These are phyloP conservation scores for Leccinum fallax DNA, from an alignment of 1,284 basidiomycete species.

Conservation along the genomic window DNA sequence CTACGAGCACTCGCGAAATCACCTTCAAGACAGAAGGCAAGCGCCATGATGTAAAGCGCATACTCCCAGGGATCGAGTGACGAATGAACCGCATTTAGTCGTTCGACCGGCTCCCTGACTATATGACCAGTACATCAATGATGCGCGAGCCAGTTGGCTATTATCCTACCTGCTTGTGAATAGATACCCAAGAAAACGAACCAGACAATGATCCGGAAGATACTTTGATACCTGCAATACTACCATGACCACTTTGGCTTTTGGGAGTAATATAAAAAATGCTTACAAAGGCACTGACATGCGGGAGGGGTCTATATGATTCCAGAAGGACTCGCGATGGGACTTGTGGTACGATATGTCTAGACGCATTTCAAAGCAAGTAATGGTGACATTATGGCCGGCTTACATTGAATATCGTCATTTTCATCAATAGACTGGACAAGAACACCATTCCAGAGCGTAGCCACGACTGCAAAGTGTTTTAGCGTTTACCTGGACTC, in stretches of 20 bases:
- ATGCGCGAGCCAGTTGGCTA: not conserved
- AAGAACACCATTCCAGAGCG: slow-evolving; percentile 81
- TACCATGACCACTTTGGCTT: not conserved
- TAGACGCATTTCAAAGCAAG: slow-evolving; percentile 33
- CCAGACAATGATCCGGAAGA: slow-evolving; percentile 80
- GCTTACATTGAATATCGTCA: slow-evolving; percentile 70
- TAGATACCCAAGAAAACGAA: slow-evolving; percentile 83
- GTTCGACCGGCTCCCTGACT: slow-evolving; percentile 77
- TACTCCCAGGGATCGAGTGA: slow-evolving; percentile 78
- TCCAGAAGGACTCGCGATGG: slow-evolving; percentile 60
- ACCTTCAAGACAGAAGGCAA: slow-evolving; percentile 83
- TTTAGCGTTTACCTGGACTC: slow-evolving; percentile 8
- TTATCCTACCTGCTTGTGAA: slow-evolving; percentile 71
- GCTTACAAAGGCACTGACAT: slow-evolving; percentile 81
- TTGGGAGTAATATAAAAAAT: not conserved
- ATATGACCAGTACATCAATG: slow-evolving; percentile 8
- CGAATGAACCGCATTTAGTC: slow-evolving; percentile 49
- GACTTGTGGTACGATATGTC: slow-evolving; percentile 62
- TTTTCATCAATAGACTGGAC: slow-evolving; percentile 76
- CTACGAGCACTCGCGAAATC: slow-evolving; percentile 14
- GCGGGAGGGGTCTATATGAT: slow-evolving; percentile 76
- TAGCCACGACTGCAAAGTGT: slow-evolving; percentile 55
- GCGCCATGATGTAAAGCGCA: slow-evolving; percentile 72
- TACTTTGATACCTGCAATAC: slow-evolving; percentile 67
- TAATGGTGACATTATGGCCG: not conserved